Evolutionary conservation across 2,329 filamentous ascomycete species (phyloP), one percentile per base, ranked within the genome.

Genomic region (Pleoardoris graminearum): DNA sequence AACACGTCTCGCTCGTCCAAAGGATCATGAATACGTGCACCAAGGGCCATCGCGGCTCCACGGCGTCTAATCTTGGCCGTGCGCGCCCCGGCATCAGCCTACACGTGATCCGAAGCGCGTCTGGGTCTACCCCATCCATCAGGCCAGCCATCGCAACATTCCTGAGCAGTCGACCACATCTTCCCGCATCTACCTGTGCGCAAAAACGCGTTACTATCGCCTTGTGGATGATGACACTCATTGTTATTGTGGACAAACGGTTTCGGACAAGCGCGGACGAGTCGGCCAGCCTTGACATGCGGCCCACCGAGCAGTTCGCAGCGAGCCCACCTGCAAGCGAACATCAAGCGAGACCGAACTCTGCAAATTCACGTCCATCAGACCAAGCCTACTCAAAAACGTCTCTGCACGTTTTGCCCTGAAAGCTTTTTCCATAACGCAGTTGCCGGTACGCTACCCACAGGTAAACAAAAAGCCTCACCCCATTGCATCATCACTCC

Each of bases 41-140:
- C 17, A 37, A 25, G 23, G 21, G 38, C 32, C 32, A 33, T 51
- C 33, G 53, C 53, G 53, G 53, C 53, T 55, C 53, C 51, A 55
- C 44, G 50, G 48, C 44, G 30, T 44, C 41, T 42, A 38, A 30
- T 30, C 35, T 17, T 33, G 35, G 38, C 42, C 44, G 53, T 48
- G 48, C 45, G 33, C 44, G 14, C 5, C 22, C 17, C 23, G 22
- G 16, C 16, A 25, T 38, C 22, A 47, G 44, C 22, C 27, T 33
- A 46, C 43, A 32, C 30, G 43, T 35, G 17, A 22, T 17, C 12
- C 19, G 2, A 16, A 21, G 43, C 43, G 43, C 43, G 43, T 46
- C 43, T 25, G 12, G 17, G 6, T 37, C n/a, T 17, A 16, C 21
- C 38, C n/a, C n/a, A n/a, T n/a, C n/a, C n/a, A n/a, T n/a, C n/a